These are phyloP conservation scores for Albugo laibachii DNA, from an alignment of 352 stramenopile genomes.

Conservation along the genomic window DNA sequence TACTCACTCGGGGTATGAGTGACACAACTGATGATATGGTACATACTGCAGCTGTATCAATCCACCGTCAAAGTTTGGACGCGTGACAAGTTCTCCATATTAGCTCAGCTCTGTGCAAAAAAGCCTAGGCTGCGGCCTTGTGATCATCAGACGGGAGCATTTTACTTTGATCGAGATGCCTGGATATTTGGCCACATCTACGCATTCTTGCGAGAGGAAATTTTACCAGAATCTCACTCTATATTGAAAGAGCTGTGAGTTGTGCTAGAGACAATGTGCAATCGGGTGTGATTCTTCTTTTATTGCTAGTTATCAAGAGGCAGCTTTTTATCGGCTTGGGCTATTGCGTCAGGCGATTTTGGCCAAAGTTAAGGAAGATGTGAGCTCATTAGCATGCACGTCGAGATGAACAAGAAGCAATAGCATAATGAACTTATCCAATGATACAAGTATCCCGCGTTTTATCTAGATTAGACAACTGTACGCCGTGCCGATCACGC, in stretches of 20 bases:
- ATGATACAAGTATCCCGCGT: no score
- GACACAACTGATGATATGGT: background rate
- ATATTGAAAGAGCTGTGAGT: constrained; percentile 36
- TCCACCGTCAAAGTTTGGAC: constrained; percentile 54
- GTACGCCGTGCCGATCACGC: no score
- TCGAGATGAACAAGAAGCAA: no score
- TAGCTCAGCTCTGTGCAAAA: constrained; percentile 58
- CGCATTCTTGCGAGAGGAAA: constrained; percentile 40
- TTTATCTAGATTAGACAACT: no score
- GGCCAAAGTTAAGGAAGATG: no score
- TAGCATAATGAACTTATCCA: no score
- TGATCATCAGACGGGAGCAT: constrained; percentile 24
- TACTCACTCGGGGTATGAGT: background rate
- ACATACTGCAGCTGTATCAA: constrained; percentile 26
- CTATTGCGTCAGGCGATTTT: constrained; percentile 28
- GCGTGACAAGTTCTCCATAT: constrained; percentile 55
- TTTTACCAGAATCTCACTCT: constrained; percentile 27
- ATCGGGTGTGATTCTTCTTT: background rate
- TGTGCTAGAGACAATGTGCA: no score
- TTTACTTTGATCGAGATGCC: constrained; percentile 55
- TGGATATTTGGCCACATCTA: constrained; percentile 59
- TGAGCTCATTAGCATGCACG: no score
- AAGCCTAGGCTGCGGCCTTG: constrained; percentile 29
- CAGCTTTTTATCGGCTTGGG: constrained; percentile 52
- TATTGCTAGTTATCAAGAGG: constrained; percentile 25